phyloP scores from a whole-genome alignment of 495 filamentous ascomycete species.

The Penicillium lividum region DNA sequence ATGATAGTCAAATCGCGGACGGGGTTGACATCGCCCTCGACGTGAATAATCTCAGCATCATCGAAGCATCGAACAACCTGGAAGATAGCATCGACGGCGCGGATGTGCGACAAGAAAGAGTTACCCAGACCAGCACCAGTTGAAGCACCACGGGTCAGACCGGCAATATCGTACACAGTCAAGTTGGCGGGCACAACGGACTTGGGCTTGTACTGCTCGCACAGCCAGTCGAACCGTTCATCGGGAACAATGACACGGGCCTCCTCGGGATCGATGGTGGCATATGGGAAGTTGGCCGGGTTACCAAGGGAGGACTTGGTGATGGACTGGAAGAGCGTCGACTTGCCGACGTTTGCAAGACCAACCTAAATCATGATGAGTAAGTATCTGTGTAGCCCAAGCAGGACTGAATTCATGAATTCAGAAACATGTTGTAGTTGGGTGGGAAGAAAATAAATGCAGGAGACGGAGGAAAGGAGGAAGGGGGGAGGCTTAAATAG shows the following conservation, averaged over 20 bases:
- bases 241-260: slow-evolving; percentile 97
- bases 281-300: slow-evolving; percentile 99
- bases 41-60: slow-evolving; percentile 99
- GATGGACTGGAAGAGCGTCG: slow-evolving; percentile 98
- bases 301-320: slow-evolving; percentile 97
- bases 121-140: slow-evolving; percentile 98
- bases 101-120: slow-evolving; percentile 97
- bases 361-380: slow-evolving; percentile 68
- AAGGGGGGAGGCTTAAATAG: slow-evolving; percentile 30
- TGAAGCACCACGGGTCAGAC: slow-evolving; percentile 92
- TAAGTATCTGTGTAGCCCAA: slow-evolving; percentile 1
- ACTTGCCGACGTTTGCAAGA: slow-evolving; percentile 99
- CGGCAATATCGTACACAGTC: slow-evolving; percentile 99
- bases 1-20: slow-evolving; percentile 94
- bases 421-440: slow-evolving; percentile 9
- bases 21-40: slow-evolving; percentile 97
- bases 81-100: slow-evolving; percentile 99
- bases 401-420: not conserved
- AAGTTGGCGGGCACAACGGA: slow-evolving; percentile 94
- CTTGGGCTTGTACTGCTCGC: slow-evolving; percentile 94
- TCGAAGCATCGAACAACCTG: slow-evolving; percentile 99
- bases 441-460: slow-evolving; percentile 12
- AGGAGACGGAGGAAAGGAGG: slow-evolving; percentile 24
- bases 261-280: slow-evolving; percentile 98
- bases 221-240: slow-evolving; percentile 93